Percentiles rank a stretch among this genome's conserved stretches.
These are phyloP conservation scores for Cyberlindnera lachancei DNA, from an alignment of 805 yeast genomes.

Conservation along the genomic window DNA sequence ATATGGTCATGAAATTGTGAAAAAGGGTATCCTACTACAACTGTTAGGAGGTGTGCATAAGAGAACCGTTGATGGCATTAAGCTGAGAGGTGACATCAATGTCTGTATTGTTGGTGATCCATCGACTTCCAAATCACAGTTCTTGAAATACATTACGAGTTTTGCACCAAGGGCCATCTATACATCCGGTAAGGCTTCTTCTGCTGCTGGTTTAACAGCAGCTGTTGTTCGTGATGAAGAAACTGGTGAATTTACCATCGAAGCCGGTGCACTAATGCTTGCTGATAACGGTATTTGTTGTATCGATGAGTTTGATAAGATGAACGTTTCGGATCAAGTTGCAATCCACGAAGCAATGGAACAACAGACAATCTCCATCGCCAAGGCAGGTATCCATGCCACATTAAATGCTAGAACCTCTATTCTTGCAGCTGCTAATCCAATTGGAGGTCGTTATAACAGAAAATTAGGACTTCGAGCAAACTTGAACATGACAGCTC, in stretches of 20 bases:
- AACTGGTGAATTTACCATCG: conserved; percentile 93
- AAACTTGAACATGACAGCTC: conserved; percentile 93
- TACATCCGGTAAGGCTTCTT: conserved; percentile 96
- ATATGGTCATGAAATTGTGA: conserved; percentile 89
- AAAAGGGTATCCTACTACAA: conserved; percentile 86
- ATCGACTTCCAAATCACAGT: conserved; percentile 94
- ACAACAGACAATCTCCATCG: conserved; percentile 97
- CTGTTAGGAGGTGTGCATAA: conserved; percentile 94
- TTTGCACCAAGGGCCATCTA: conserved; percentile 93
- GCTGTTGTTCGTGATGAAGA: conserved; percentile 97
- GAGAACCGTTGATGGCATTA: conserved; percentile 86
- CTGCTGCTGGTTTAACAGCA: conserved; percentile 98
- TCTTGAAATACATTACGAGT: conserved; percentile 83
- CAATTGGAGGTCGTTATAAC: conserved; percentile 94
- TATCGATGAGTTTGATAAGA: conserved; percentile 96
- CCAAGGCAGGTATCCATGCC: conserved; percentile 98
- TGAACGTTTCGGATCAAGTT: conserved; percentile 93
- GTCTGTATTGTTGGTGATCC: conserved; percentile 98
- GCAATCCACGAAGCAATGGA: conserved; percentile 99
- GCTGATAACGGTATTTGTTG: conserved; percentile 99
- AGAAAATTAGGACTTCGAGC: conserved; percentile 76
- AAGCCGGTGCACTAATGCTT: conserved; percentile 97
- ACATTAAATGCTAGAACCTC: conserved; percentile 95
- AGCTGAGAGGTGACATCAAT: conserved; percentile 93
- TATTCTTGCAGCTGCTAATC: conserved; percentile 97